Evolutionary conservation across 257 asterid species (phyloP), one percentile per base, ranked within the genome.

Genomic region (Echites panduratus): DNA sequence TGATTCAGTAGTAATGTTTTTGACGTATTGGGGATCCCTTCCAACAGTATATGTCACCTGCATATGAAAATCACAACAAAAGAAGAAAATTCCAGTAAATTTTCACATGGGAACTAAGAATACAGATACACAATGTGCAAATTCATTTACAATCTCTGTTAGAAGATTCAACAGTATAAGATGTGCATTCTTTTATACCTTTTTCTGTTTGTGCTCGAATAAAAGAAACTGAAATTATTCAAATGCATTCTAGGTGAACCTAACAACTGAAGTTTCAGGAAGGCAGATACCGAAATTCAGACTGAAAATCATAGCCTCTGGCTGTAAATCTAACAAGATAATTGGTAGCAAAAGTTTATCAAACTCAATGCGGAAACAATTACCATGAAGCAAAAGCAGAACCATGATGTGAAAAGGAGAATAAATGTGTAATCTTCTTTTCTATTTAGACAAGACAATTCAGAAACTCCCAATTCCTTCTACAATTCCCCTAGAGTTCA

Each of bases 31-130:
- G 32, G 91, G 95, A 80, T 94, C 99, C 89, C 97, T 84, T 73
- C 98, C 99, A 75, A 86, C 95, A 53, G 99, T 94, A 83, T 86
- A 87, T 45, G 91, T 94, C 74, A 94, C 95, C 99, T 94, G 93
- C 70, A 57, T 73, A 78, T 50, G 62, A 5, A 27, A 44, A 38
- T 32, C 69, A 64, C 6, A 64, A 38, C 13, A 29, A 38, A 19
- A 64, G 47, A 62, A 63, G 68, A 35, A 11, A 35, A 63, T 63
- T 63, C 2, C 5, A 17, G 35, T 63, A 38, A 56, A 29, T n/a
- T 1, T 62, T 32, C 22, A 5, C 22, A 13, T 2, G 19, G 14
- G 48, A 38, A 38, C 27, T 7, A 13, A 38, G 24, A 38, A 38
- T 19, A 38, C 20, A n/a, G 38, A 26, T 1, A 2, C 48, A 38